A percentile compares a stretch with the other conserved stretches of the same genome.
phyloP scores from a whole-genome alignment of 169 alveolate species.

The Perkinsus chesapeaki region DNA sequence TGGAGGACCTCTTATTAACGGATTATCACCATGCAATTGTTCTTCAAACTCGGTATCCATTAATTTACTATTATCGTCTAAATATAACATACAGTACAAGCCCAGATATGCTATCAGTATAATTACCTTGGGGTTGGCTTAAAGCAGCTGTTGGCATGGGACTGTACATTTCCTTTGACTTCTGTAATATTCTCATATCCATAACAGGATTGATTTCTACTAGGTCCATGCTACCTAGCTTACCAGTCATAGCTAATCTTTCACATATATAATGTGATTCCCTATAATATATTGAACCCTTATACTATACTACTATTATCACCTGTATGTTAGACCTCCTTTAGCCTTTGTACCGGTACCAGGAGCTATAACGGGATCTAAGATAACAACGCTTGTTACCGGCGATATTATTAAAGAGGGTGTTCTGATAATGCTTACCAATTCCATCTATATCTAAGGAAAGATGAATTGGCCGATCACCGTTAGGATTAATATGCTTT shows the following conservation, averaged over 20 bases:
- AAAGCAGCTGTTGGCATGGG: not conserved
- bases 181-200: not conserved
- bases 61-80: not conserved
- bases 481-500: constrained; percentile 4
- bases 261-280: constrained; percentile 14
- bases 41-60: not conserved
- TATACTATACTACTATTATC: not conserved
- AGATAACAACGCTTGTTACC: too few species aligned
- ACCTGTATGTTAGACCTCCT: constrained; percentile 11
- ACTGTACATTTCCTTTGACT: not conserved
- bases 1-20: not conserved
- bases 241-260: constrained; percentile 9
- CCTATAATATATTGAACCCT: not conserved
- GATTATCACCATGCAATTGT: not conserved
- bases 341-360: constrained; percentile 11
- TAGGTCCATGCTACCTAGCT: constrained; percentile 8
- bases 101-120: too few species aligned
- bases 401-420: too few species aligned
- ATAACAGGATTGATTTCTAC: constrained; percentile 16
- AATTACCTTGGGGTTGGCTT: not conserved
- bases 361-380: constrained; percentile 12
- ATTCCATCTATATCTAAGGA: constrained; percentile 6
- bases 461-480: constrained; percentile 6
- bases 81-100: not conserved
- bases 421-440: not conserved